Percentiles rank a stretch among this genome's conserved stretches.
Conservation (phyloP, 257 asterid species). For the Scutellaria barbata region DNA sequence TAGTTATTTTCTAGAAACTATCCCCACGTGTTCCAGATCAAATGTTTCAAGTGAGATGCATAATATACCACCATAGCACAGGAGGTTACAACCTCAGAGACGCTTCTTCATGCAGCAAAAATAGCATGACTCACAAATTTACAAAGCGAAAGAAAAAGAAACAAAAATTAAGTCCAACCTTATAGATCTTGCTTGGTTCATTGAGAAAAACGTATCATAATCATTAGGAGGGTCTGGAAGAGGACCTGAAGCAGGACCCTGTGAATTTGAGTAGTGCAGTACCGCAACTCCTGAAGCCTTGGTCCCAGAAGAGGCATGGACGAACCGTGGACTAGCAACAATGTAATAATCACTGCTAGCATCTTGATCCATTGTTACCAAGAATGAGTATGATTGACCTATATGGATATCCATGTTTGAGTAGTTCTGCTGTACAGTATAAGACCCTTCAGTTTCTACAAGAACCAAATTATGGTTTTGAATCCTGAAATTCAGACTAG, state of each 20-base stretch:
- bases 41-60: slow-evolving; percentile 23
- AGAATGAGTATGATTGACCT: slow-evolving; percentile 93
- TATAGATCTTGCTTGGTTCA: slow-evolving; percentile 94
- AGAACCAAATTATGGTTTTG: slow-evolving; percentile 87
- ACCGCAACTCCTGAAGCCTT: slow-evolving; percentile 78
- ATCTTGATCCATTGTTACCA: slow-evolving; percentile 89
- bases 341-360: slow-evolving; percentile 80
- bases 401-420: slow-evolving; percentile 92
- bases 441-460: slow-evolving; percentile 96
- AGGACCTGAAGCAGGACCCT: slow-evolving; percentile 90
- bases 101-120: slow-evolving; percentile 31
- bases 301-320: slow-evolving; percentile 54
- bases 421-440: slow-evolving; percentile 87
- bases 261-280: slow-evolving; percentile 84
- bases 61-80: slow-evolving; percentile 7
- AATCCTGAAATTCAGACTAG: slow-evolving; percentile 94
- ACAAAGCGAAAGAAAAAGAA: slow-evolving; percentile 33
- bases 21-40: slow-evolving; percentile 12
- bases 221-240: slow-evolving; percentile 96
- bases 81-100: slow-evolving; percentile 33
- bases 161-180: slow-evolving; percentile 59
- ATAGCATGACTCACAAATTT: slow-evolving; percentile 21
- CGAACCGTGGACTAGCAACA: slow-evolving; percentile 88
- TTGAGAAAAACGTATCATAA: slow-evolving; percentile 80
- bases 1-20: not conserved